Evolutionary conservation across 129 eudicot species (phyloP).

Genomic region (Tagetes erecta): DNA sequence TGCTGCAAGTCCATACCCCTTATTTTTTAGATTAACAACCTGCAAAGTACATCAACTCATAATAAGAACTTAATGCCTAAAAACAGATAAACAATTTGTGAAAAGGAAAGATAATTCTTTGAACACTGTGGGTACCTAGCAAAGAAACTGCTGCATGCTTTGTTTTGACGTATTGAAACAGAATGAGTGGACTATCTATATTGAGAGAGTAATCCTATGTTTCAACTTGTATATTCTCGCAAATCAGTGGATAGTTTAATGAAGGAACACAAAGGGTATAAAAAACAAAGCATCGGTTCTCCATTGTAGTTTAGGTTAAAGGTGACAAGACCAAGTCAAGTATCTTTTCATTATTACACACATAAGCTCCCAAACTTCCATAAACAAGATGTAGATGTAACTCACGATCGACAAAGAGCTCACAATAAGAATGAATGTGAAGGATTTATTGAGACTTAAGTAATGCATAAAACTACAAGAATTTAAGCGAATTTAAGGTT

Average conservation of each 20-base stretch:
- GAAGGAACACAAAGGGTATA: slow-evolving; percentile 1
- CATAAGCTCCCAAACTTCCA: not conserved
- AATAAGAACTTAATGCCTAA: not conserved
- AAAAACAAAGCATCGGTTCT: not conserved
- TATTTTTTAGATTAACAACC: slow-evolving; percentile 63
- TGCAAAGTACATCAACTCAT: slow-evolving; percentile 29
- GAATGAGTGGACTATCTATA: not conserved
- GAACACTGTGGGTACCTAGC: not conserved
- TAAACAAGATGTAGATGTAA: not conserved
- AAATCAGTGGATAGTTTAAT: not conserved
- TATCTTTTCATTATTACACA: not conserved
- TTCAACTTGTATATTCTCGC: slow-evolving; percentile 3
- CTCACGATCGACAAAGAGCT: not conserved
- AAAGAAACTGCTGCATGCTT: slow-evolving; percentile 5
- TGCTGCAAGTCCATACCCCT: not conserved
- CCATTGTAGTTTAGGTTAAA: slow-evolving; percentile 1
- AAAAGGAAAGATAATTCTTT: not conserved
- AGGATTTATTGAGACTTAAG: not conserved
- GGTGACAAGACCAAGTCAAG: not conserved
- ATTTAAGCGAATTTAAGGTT: not conserved
- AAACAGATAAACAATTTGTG: not conserved
- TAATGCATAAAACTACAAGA: not conserved
- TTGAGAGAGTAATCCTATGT: not conserved
- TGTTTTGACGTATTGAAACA: no score
- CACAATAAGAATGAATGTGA: not conserved